Evolutionary conservation across 2,329 filamentous ascomycete genomes (phyloP).

Genomic region (Diaporthe helianthi): DNA sequence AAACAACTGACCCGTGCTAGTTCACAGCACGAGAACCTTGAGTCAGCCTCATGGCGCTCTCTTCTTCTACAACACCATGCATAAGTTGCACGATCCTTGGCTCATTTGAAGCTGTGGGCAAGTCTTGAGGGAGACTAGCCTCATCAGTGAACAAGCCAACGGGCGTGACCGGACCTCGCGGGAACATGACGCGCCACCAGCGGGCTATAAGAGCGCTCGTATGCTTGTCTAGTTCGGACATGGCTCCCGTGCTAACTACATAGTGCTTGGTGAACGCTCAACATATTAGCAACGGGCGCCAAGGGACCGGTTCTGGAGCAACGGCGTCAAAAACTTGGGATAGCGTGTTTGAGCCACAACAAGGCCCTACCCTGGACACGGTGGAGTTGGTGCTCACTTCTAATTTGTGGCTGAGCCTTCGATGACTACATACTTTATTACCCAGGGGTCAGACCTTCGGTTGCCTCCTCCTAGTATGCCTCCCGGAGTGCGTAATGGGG

Average conservation of each 20-base stretch:
- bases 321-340: background rate
- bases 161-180: background rate
- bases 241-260: background rate
- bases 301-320: background rate
- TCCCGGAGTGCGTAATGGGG: too few species aligned
- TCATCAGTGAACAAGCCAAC: background rate
- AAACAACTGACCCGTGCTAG: background rate
- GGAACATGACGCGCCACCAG: background rate
- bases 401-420: background rate
- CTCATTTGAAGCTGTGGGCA: background rate
- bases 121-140: background rate
- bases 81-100: background rate
- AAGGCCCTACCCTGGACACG: conserved; percentile 9
- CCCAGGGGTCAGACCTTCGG: too few species aligned
- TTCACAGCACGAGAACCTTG: background rate
- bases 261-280: conserved; percentile 17
- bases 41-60: background rate
- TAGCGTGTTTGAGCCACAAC: conserved; percentile 2
- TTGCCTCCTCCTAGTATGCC: too few species aligned
- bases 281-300: conserved; percentile 11
- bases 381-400: background rate
- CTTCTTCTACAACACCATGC: background rate
- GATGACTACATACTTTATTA: too few species aligned
- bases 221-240: conserved; percentile 9
- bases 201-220: background rate